These are phyloP conservation scores for Plasmodium vivax DNA, from an alignment of 169 alveolate species.

Conservation along the genomic window DNA sequence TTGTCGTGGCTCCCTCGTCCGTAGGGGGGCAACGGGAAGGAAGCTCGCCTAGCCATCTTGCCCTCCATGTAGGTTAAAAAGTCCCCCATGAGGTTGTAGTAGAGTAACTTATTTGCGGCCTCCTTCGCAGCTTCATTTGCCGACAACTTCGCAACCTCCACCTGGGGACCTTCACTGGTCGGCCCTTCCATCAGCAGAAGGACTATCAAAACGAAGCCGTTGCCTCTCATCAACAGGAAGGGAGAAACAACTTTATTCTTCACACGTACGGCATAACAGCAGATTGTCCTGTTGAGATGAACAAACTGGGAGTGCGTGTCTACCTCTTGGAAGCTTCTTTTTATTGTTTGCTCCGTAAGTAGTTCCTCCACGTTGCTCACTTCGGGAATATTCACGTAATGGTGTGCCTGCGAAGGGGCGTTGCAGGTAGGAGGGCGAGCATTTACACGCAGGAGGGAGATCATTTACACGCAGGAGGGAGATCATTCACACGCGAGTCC, in stretches of 20 bases:
- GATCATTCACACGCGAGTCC: neutral
- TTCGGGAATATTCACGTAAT: conserved; percentile 8
- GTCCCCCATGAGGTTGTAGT: conserved; percentile 31
- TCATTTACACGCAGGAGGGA: too few relatives aligned
- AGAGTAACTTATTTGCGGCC: conserved; percentile 34
- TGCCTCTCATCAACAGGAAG: neutral
- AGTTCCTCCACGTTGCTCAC: conserved; percentile 7
- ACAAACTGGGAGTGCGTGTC: neutral
- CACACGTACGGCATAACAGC: neutral
- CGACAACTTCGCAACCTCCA: neutral
- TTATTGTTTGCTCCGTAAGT: conserved; percentile 23
- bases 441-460: too few relatives aligned
- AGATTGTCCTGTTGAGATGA: conserved; percentile 21
- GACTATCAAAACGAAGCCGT: neutral
- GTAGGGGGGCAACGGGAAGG: neutral
- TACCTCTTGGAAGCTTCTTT: neutral
- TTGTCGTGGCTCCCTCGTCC: neutral
- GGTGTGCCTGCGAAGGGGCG: neutral
- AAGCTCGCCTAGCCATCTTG: neutral
- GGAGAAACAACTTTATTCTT: conserved; percentile 37
- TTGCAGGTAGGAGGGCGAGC: neutral
- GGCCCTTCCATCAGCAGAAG: conserved; percentile 18
- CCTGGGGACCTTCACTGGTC: neutral
- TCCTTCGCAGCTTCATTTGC: too few relatives aligned
- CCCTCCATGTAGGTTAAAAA: conserved; percentile 20